Evolutionary conservation across 2,329 filamentous ascomycete species (phyloP), one percentile per base, ranked within the genome.

Genomic region (Pseudocercospora pini-densiflorae): DNA sequence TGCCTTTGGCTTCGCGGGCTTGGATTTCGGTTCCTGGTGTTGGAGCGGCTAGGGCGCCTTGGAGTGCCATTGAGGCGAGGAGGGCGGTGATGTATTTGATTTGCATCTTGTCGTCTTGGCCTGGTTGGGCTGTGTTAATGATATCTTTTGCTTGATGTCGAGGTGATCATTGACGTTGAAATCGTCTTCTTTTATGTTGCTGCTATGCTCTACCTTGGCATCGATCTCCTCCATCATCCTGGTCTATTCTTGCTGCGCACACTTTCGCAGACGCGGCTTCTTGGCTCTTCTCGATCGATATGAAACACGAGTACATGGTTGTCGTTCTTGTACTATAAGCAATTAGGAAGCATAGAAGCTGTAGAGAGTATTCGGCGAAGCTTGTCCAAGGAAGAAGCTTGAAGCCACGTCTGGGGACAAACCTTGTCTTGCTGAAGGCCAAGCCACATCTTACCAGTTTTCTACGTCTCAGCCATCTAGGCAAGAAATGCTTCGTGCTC

Each of bases 81-180:
- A 64, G n/a, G 31, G 62, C 62, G n/a, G 57, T 59, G 45, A 64
- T 59, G 27, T 54, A 47, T 7, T 59, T 60, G 62, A 64, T 53
- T 29, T 64, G 62, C 62, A 64, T 64, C n/a, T 53, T 54, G 55
- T 10, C 43, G 16, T 47, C 19, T 3, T 14, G 14, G 47, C 14
- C 3, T 51, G 3, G 47, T n/a, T 19, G 21, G 9, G 47, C 27
- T 53, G 19, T 24, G 19, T 29, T 53, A 1, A 9, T 53, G 5
- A 23, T 2, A 14, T 53, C 21, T 7, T 21, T 12, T 49, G 49
- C 23, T 53, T 53, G 49, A 53, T 53, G 49, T 53, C 47, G 10
- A 45, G 40, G 14, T n/a, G 10, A 21, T 51, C 47, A 10, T 51
- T 2, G 23, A 29, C 5, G 3, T 10, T 6, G 10, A 6, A 6